Base-by-base conservation (phyloP, 768 basidiomycete species). In the Pilatotrama ljubarskyi region DNA sequence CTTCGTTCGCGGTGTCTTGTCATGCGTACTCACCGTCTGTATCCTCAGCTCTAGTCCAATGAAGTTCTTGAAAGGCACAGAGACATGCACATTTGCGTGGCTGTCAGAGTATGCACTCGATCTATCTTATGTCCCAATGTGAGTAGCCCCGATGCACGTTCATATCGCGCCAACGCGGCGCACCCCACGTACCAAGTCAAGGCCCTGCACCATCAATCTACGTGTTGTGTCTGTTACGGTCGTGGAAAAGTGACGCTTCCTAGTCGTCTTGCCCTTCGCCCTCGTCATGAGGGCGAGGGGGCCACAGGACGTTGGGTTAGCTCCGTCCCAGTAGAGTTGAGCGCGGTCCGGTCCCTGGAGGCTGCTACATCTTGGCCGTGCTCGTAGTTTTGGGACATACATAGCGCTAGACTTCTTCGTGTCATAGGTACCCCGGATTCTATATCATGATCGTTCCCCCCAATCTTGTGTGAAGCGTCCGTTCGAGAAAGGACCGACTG, bases 381-480 rank as follows among this genome's bases (percentile, higher is more conserved):
- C 77, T 83, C 83, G 81, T 87, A 87, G 86, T 87, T 86, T 77
- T 80, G 84, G 72, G 82, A 82, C 84, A 80, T 46, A 87, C 84
- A 87, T 76, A 42, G 55, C 58, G 55, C 48, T 20, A 13, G 22
- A 35, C 24, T 40, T 10, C 38, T 47, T 37, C 35, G 7, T 58
- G 52, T 38, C 32, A 41, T 47, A 26, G 20, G 24, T 52, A 24
- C 40, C 37, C 51, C 15, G 25, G 36, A 52, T 40, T 14, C 37
- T 40, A 18, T n/a, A 18, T 22, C 37, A 25, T 13, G 18, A n/a
- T 42, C 36, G 38, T 5, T 10, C 17, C 35, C 48, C 56, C 43
- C 25, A 22, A 51, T 22, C 57, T 57, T 50, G 46, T 37, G 41
- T 24, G 40, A 40, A 38, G 13, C 43, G 5, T 15, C 17, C 29